phyloP scores from a whole-genome alignment of 2,329 filamentous ascomycete species.

The Lachnum nothofagi region DNA sequence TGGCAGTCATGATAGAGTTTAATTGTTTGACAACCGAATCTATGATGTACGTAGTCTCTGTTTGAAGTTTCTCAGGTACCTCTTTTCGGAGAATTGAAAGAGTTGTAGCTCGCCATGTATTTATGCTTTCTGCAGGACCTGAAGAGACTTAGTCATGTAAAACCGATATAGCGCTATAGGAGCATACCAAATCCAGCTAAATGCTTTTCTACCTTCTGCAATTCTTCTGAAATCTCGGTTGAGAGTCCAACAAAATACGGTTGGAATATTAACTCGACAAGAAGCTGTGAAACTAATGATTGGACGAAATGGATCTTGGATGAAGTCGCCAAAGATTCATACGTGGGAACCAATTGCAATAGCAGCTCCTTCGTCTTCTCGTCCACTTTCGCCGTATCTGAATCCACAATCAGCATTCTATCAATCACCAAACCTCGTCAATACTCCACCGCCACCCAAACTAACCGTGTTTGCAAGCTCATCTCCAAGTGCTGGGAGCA shows the following conservation, averaged over 20 bases:
- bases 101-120: conserved; percentile 64
- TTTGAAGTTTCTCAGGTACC: conserved; percentile 41
- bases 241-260: conserved; percentile 60
- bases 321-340: conserved; percentile 47
- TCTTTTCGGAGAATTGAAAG: conserved; percentile 55
- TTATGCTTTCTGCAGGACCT: conserved; percentile 50
- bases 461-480: too few species aligned
- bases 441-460: not conserved
- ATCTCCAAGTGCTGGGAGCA: not conserved
- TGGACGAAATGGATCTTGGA: conserved; percentile 60
- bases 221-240: conserved; percentile 45
- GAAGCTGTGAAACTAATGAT: conserved; percentile 52
- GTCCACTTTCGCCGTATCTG: conserved; percentile 42
- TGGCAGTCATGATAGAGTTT: conserved; percentile 45
- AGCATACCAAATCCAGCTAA: conserved; percentile 24
- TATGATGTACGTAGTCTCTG: conserved; percentile 41
- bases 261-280: conserved; percentile 58
- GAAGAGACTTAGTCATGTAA: conserved; percentile 19
- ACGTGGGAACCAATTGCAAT: conserved; percentile 51
- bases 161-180: not conserved
- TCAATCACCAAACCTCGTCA: not conserved
- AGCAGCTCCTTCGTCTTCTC: conserved; percentile 42
- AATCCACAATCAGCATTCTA: conserved; percentile 6
- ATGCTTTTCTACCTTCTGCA: conserved; percentile 35
- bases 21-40: conserved; percentile 43